These are phyloP conservation scores for Saccharomycopsis sp. DNA, from an alignment of 805 yeast species.

Conservation along the genomic window DNA sequence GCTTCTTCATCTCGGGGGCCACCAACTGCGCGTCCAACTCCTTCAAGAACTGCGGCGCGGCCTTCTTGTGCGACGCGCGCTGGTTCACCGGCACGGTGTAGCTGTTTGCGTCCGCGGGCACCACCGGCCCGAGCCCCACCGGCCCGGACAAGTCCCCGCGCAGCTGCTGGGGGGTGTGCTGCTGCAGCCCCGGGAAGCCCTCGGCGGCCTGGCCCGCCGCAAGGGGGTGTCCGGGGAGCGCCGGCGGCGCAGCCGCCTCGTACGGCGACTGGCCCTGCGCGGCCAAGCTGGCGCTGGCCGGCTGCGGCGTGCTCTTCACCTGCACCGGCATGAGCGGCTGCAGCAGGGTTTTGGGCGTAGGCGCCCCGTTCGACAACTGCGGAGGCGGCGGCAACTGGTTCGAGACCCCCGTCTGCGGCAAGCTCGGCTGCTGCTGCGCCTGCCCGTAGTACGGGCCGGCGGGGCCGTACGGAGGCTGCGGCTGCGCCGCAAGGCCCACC, in stretches of 20 bases:
- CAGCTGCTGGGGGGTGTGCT: slow-evolving; percentile 12
- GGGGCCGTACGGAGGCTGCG: slow-evolving; percentile 9
- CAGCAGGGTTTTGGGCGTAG: slow-evolving; percentile 15
- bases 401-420: slow-evolving; percentile 21
- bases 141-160: slow-evolving; percentile 11
- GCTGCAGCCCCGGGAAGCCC: slow-evolving; percentile 3
- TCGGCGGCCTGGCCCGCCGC: background rate
- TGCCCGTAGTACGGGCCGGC: slow-evolving; percentile 12
- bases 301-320: slow-evolving; percentile 6
- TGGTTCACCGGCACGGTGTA: slow-evolving; percentile 32
- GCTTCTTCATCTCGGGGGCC: slow-evolving; percentile 71
- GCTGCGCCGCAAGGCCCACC: slow-evolving; percentile 16
- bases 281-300: slow-evolving; percentile 1
- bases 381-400: slow-evolving; percentile 25
- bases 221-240: background rate
- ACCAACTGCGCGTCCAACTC: slow-evolving; percentile 77
- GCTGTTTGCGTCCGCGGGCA: slow-evolving; percentile 7
- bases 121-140: slow-evolving; percentile 12
- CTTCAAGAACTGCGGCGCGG: slow-evolving; percentile 71
- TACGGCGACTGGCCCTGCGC: slow-evolving; percentile 8
- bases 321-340: slow-evolving; percentile 14
- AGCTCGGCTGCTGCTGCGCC: slow-evolving; percentile 21
- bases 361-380: slow-evolving; percentile 24
- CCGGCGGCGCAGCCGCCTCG: background rate
- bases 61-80: slow-evolving; percentile 33